Conservation (phyloP, 345 rosid genomes). For the Noccaea bulbosa region DNA sequence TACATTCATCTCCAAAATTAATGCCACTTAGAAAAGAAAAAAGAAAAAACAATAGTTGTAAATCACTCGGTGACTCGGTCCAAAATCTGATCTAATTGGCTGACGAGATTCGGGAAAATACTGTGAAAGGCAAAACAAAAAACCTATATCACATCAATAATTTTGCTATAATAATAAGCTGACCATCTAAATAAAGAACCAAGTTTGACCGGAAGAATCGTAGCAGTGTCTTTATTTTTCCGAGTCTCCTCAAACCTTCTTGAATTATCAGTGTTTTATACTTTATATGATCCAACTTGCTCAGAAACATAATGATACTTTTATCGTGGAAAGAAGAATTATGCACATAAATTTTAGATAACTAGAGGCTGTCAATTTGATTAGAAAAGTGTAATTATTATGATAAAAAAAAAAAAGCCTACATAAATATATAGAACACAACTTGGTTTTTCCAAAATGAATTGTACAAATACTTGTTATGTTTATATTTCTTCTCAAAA, state of each 20-base stretch:
- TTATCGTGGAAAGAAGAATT: background rate
- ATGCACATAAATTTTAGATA: background rate
- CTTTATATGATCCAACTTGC: background rate
- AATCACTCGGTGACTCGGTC: conserved; percentile 8
- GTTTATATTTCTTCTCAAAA: too few species aligned
- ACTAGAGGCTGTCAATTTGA: background rate
- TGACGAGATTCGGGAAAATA: conserved; percentile 13
- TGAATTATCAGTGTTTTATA: background rate
- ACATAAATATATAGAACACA: background rate
- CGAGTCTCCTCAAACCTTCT: background rate
- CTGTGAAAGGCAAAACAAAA: conserved; percentile 6
- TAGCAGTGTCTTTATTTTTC: background rate
- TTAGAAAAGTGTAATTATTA: background rate
- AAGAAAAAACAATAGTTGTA: background rate
- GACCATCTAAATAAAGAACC: conserved; percentile 16
- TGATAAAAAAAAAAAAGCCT: too few species aligned
- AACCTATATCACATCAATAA: background rate
- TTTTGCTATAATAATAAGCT: conserved; percentile 15
- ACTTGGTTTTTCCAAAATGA: background rate
- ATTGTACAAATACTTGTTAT: background rate
- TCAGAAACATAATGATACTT: background rate
- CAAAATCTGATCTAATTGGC: conserved; percentile 17
- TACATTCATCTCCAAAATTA: background rate
- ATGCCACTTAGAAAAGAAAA: background rate
- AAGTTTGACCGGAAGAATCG: conserved; percentile 32